phyloP scores from a whole-genome alignment of 192 early-diverging fungal genomes.

The Irineochytrium annulatum region DNA sequence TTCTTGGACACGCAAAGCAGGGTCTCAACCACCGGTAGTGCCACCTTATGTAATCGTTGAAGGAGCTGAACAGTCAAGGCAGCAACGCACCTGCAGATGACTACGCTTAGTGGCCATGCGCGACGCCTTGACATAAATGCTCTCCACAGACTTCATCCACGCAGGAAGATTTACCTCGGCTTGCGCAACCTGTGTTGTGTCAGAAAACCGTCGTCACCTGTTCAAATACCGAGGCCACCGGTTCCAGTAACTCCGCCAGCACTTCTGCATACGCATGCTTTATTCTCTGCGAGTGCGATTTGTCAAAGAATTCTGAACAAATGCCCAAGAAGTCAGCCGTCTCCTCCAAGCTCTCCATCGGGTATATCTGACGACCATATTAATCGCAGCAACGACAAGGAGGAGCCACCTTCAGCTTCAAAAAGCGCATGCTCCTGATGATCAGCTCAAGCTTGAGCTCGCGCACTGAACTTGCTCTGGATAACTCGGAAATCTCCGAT shows the following conservation, averaged over 20 bases:
- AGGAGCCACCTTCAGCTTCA: conserved; percentile 75
- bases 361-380: conserved; percentile 66
- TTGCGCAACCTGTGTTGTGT: conserved; percentile 59
- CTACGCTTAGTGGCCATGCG: conserved; percentile 87
- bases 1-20: conserved; percentile 84
- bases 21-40: conserved; percentile 81
- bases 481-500: conserved; percentile 62
- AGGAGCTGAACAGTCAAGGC: background rate
- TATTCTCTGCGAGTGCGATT: conserved; percentile 66
- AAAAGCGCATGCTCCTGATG: conserved; percentile 83
- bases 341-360: conserved; percentile 88
- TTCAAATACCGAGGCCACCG: conserved; percentile 63
- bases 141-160: conserved; percentile 88
- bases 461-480: conserved; percentile 18
- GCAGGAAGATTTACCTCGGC: conserved; percentile 94
- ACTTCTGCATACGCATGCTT: conserved; percentile 89
- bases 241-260: conserved; percentile 87
- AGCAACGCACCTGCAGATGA: conserved; percentile 48
- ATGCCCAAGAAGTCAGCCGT: conserved; percentile 90
- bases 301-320: conserved; percentile 84
- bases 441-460: conserved; percentile 82
- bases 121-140: conserved; percentile 81
- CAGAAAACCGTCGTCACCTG: background rate
- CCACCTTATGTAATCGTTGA: conserved; percentile 45
- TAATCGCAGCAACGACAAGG: background rate